These are phyloP conservation scores for Microbotryum scabiosae DNA, from an alignment of 1,284 basidiomycete genomes.

Conservation along the genomic window DNA sequence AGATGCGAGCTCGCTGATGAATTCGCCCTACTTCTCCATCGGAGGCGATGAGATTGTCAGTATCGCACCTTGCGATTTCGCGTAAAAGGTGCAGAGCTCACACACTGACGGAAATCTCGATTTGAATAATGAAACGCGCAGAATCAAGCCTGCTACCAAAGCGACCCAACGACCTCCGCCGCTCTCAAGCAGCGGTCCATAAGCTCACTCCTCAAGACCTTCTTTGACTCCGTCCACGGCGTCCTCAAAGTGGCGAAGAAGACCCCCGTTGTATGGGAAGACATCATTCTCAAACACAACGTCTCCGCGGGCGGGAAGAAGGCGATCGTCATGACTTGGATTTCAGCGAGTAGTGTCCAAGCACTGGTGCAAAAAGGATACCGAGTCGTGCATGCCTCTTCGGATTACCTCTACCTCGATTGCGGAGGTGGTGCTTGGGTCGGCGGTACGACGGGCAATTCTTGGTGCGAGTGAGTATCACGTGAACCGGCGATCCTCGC, in stretches of 20 bases:
- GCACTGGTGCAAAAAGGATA: slow-evolving; percentile 54
- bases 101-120: neutral
- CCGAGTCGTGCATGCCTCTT: slow-evolving; percentile 58
- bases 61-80: slow-evolving; percentile 8
- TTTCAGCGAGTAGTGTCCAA: slow-evolving; percentile 53
- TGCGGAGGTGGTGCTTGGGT: slow-evolving; percentile 69
- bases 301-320: slow-evolving; percentile 51
- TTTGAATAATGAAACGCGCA: neutral
- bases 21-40: slow-evolving; percentile 59
- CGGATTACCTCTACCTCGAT: slow-evolving; percentile 64
- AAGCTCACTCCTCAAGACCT: slow-evolving; percentile 55
- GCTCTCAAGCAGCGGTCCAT: slow-evolving; percentile 53
- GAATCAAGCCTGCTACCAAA: slow-evolving; percentile 31
- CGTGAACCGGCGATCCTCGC: too few relatives aligned
- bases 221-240: slow-evolving; percentile 52
- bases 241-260: slow-evolving; percentile 47
- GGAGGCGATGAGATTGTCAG: slow-evolving; percentile 76
- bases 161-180: slow-evolving; percentile 53
- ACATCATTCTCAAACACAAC: slow-evolving; percentile 59
- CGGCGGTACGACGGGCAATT: slow-evolving; percentile 50
- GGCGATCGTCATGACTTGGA: slow-evolving; percentile 67
- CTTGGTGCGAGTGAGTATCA: slow-evolving; percentile 51
- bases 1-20: slow-evolving; percentile 46
- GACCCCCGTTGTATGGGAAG: slow-evolving; percentile 63
- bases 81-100: neutral